Base-by-base conservation (phyloP, 352 stramenopile species). In the Globisporangium barbulae region DNA sequence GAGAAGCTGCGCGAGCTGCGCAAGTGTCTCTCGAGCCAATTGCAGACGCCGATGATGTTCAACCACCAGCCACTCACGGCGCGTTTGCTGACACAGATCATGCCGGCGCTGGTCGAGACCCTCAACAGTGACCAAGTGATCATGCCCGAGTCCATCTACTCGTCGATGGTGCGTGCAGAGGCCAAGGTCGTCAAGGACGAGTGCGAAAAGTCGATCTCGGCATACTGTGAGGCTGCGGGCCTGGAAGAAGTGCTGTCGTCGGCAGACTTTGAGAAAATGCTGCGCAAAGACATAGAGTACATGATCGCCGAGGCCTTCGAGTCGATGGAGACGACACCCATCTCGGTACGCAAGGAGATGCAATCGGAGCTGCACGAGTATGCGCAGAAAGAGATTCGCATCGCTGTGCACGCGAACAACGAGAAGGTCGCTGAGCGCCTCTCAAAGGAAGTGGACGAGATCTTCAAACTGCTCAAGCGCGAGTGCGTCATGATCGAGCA, bases 111-210 rank as follows among this genome's bases (percentile, higher is more conserved):
- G 15, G 79, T 91, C 3, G 82, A 94, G 54, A 91, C 82, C 7
- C 59, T 96, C n/a, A 94, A 96, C 65, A 90, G 86, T 28, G 86
- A 96, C 61, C 71, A 90, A 65, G 76, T 96, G 9, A 96, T 96
- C 59, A 92, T 96, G 87, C 87, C 87, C 0, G 87, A 94, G 67
- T 94, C 87, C 4, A 96, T 96, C 66, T 96, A 93, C 62, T 87
- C 87, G 53, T 93, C 85, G 1, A 90, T 96, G 73, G 85, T 93
- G 33, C 83, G 85, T 53, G 83, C 85, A 0, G 81, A 96, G 59
- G 85, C 83, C 6, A 83, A 86, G 47, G 79, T 78, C 19, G 64
- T 72, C 3, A 85, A 91, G 61, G 76, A 84, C 47, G 70, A 67
- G 21, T 92, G 71, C 41, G 78, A 92, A 48, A 79, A 79, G 31